Conservation (phyloP, 768 basidiomycete genomes). For the Pisolithus orientalis region DNA sequence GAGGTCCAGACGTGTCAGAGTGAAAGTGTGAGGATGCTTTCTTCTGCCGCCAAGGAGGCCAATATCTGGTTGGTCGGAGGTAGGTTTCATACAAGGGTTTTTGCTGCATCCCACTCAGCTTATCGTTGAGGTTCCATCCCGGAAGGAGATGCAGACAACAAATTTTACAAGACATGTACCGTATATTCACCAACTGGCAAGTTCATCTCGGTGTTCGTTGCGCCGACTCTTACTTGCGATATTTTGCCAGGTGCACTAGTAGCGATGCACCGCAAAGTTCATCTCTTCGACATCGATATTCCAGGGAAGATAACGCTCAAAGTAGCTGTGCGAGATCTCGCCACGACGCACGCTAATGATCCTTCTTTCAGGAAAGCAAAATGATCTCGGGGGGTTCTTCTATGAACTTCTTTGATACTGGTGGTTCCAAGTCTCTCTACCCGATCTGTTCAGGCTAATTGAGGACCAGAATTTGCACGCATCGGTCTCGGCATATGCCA, state of each 20-base stretch:
- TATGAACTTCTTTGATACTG: slow-evolving; percentile 82
- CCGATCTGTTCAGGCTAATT: neutral
- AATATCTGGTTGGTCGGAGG: slow-evolving; percentile 93
- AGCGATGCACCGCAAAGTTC: slow-evolving; percentile 87
- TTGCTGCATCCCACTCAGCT: neutral
- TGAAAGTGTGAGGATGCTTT: slow-evolving; percentile 78
- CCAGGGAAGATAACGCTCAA: slow-evolving; percentile 88
- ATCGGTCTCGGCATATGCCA: slow-evolving; percentile 97
- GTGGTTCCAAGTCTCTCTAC: slow-evolving; percentile 30
- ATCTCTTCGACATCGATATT: slow-evolving; percentile 97
- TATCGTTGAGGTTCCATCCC: slow-evolving; percentile 77
- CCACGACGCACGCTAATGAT: slow-evolving; percentile 1
- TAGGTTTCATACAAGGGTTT: slow-evolving; percentile 18
- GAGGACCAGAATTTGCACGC: slow-evolving; percentile 78
- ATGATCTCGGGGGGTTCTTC: slow-evolving; percentile 71
- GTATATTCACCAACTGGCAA: slow-evolving; percentile 79
- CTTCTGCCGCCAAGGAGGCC: slow-evolving; percentile 69
- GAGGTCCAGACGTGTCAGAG: slow-evolving; percentile 51
- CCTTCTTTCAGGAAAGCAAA: slow-evolving; percentile 67
- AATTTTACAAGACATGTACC: slow-evolving; percentile 89
- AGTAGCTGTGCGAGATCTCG: slow-evolving; percentile 30
- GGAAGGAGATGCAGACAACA: slow-evolving; percentile 63
- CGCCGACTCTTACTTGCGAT: neutral
- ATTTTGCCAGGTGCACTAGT: slow-evolving; percentile 67
- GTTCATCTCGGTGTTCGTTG: neutral